phyloP scores from a whole-genome alignment of 2,329 filamentous ascomycete genomes.

The Penicillium janthinellum region DNA sequence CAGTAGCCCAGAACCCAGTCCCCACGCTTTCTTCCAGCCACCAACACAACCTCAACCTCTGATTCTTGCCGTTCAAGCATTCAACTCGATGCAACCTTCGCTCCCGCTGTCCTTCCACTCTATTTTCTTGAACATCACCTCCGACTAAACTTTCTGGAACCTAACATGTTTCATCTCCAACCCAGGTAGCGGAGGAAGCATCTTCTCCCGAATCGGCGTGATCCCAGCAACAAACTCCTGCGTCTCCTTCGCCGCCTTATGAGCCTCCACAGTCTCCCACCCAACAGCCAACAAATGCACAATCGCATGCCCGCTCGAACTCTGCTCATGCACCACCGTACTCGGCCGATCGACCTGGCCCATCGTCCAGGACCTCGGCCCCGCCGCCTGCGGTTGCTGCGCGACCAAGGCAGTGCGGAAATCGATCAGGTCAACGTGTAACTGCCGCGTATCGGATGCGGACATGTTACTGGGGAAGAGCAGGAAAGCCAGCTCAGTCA shows the following conservation, averaged over 20 bases:
- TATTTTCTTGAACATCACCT: slow-evolving; percentile 1
- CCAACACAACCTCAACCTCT: not conserved
- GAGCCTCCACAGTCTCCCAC: slow-evolving; percentile 55
- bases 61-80: not conserved
- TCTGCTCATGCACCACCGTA: slow-evolving; percentile 36
- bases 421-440: slow-evolving; percentile 37
- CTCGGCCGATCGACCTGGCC: slow-evolving; percentile 42
- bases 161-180: slow-evolving; percentile 51
- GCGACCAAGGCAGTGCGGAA: slow-evolving; percentile 42
- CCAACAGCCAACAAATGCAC: slow-evolving; percentile 51
- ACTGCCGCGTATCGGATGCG: slow-evolving; percentile 28
- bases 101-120: not conserved
- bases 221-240: slow-evolving; percentile 49
- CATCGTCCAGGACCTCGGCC: slow-evolving; percentile 36
- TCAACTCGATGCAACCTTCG: not conserved
- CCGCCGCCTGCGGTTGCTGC: slow-evolving; percentile 31
- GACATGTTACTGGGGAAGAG: slow-evolving; percentile 45
- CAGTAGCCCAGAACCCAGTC: slow-evolving; percentile 18
- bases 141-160: slow-evolving; percentile 36
- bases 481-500: slow-evolving; percentile 53
- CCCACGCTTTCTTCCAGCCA: not conserved
- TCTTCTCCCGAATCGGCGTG: slow-evolving; percentile 44
- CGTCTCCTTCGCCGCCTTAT: slow-evolving; percentile 51
- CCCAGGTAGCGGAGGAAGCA: slow-evolving; percentile 39
- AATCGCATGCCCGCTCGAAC: slow-evolving; percentile 45